Conservation (phyloP, 1,139 yeast genomes). For the Protomyces macrosporus region DNA sequence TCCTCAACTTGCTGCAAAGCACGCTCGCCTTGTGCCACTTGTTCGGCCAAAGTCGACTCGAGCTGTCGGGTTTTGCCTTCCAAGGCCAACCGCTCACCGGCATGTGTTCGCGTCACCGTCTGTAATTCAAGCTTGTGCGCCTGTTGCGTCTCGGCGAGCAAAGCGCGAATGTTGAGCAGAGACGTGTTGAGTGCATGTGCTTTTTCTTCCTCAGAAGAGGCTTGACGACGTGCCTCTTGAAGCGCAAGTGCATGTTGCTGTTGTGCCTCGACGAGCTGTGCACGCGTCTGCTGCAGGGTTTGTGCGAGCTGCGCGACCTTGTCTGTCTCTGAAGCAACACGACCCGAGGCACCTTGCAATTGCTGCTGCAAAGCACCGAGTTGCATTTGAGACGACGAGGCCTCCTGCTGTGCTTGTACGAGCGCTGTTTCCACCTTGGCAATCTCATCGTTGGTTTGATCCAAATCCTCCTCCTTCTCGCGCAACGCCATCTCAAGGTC, state of each 20-base stretch:
- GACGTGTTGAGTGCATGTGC: constrained; percentile 14
- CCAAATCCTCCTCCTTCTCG: constrained; percentile 26
- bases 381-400: neutral
- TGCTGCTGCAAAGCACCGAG: neutral
- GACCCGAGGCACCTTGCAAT: neutral
- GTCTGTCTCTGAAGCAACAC: neutral
- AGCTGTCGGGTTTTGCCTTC: neutral
- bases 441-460: constrained; percentile 7
- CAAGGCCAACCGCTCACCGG: constrained; percentile 1
- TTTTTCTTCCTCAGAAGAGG: constrained; percentile 4
- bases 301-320: neutral
- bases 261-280: neutral
- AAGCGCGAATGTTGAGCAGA: constrained; percentile 8
- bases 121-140: constrained; percentile 12
- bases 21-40: neutral
- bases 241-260: neutral
- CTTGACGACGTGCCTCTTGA: neutral
- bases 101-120: neutral
- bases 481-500: constrained; percentile 26
- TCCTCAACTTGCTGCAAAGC: neutral
- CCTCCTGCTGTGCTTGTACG: neutral
- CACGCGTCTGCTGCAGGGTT: neutral
- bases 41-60: constrained; percentile 1
- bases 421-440: neutral
- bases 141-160: constrained; percentile 11